Evolutionary conservation across 1,139 yeast species (phyloP), one percentile per base, ranked within the genome.

Genomic region (Protomyces macrosporus): DNA sequence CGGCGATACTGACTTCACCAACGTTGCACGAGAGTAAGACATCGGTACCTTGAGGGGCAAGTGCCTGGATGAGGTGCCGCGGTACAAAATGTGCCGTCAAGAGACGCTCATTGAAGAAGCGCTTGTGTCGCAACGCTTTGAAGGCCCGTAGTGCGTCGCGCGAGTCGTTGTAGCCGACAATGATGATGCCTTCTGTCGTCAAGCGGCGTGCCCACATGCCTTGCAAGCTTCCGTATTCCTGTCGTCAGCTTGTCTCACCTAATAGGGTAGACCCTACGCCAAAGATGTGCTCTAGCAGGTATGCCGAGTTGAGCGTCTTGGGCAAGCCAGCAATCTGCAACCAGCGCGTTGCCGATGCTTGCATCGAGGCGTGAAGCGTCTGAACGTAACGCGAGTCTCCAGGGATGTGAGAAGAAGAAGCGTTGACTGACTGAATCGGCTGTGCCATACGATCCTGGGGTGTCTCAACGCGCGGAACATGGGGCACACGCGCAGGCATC

Each of bases 161-260:
- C 45, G 72, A 42, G 62, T 73, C 75, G 52, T 66, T 70, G 64
- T 67, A 72, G 5, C 70, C 71, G 16, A 71, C 69, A 37, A 69
- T 67, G 62, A 66, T 60, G 34, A 67, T 53, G 12, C 71, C 71
- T 45, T 68, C 67, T 7, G 58, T 54, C 3, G 67, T 45, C 9
- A 69, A 40, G 16, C 69, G 70, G 33, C 68, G 64, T 1, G 69
- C 60, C 55, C 66, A 66, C 39, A 70, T 62, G 7, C 71, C 70
- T 39, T 70, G 65, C 53, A 70, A 65, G 37, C 67, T 71, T 30
- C 72, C 72, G 42, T 66, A 66, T 4, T 66, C 58, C 69, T 67
- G 51, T n/a, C 36, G 12, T 40, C 6, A 23, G 7, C n/a, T 7
- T 54, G 23, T 33, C n/a, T 12, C n/a, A 6, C 12, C 12, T 45